These are phyloP conservation scores for Blastobotrys buckinghamii DNA, from an alignment of 1,139 yeast genomes.

Conservation along the genomic window DNA sequence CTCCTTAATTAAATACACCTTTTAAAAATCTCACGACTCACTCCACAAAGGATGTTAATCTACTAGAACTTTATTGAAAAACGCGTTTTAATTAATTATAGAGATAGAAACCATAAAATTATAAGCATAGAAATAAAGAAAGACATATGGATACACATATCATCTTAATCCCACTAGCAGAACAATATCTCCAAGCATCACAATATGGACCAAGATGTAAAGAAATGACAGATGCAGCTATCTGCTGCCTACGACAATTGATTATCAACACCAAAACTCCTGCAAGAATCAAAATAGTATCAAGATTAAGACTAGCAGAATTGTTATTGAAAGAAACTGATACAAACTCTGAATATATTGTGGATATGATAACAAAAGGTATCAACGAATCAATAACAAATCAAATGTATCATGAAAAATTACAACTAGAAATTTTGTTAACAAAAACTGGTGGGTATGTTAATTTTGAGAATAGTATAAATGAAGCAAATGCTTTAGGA, in stretches of 20 bases:
- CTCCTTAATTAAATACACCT: no score
- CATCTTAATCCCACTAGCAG: slow-evolving; percentile 9
- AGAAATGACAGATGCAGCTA: slow-evolving; percentile 4
- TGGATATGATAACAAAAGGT: neutral
- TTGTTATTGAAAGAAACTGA: slow-evolving; percentile 6
- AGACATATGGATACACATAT: neutral
- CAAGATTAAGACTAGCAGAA: slow-evolving; percentile 10
- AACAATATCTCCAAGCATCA: slow-evolving; percentile 11
- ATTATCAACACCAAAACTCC: slow-evolving; percentile 1
- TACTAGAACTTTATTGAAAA: no score
- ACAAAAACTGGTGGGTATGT: neutral
- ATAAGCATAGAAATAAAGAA: neutral
- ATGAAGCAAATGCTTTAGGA: slow-evolving; percentile 3
- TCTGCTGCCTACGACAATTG: slow-evolving; percentile 6
- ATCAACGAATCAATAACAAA: slow-evolving; percentile 6
- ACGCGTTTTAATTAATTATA: no score
- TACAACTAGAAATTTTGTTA: slow-evolving; percentile 4
- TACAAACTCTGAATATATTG: neutral
- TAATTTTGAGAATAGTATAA: neutral
- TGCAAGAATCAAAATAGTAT: slow-evolving; percentile 1
- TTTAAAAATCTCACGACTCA: no score
- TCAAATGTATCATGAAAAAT: slow-evolving; percentile 5
- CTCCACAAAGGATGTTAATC: no score
- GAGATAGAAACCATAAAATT: neutral
- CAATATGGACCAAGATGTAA: neutral